Percentiles rank a stretch among this genome's conserved stretches.
Evolutionary conservation across 148 eudicot species (phyloP).

Genomic region (Diospyros lotus): DNA sequence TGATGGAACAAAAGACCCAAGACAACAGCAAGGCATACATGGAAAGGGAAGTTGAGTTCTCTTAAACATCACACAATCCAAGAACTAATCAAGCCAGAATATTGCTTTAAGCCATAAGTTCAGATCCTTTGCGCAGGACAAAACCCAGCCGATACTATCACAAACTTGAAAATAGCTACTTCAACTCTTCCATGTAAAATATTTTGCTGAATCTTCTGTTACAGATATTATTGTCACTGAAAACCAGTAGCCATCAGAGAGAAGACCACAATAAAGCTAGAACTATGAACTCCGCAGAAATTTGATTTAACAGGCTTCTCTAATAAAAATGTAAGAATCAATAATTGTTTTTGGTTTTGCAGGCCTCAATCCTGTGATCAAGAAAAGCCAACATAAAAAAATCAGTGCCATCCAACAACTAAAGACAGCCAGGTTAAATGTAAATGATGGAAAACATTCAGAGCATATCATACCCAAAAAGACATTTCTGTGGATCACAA

Average conservation of each 20-base stretch:
- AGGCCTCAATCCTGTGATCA: slow-evolving; percentile 44
- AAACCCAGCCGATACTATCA: slow-evolving; percentile 21
- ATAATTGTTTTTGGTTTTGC: slow-evolving; percentile 30
- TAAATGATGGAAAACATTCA: not conserved
- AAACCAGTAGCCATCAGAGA: slow-evolving; percentile 39
- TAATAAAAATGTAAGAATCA: slow-evolving; percentile 36
- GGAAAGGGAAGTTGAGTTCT: slow-evolving; percentile 22
- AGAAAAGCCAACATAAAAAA: not conserved
- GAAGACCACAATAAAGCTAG: slow-evolving; percentile 16
- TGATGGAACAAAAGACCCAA: slow-evolving; percentile 22
- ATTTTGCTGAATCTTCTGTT: slow-evolving; percentile 20
- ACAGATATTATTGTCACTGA: slow-evolving; percentile 20
- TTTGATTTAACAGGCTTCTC: slow-evolving; percentile 33
- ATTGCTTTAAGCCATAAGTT: not conserved
- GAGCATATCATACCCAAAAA: too few species aligned
- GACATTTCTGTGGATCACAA: too few species aligned
- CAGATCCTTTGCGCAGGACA: slow-evolving; percentile 14
- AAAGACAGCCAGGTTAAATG: not conserved
- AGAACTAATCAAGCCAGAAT: slow-evolving; percentile 12
- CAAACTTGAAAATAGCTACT: slow-evolving; percentile 27
- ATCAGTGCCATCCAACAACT: not conserved
- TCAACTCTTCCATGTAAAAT: not conserved
- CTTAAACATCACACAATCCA: slow-evolving; percentile 44
- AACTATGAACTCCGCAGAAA: slow-evolving; percentile 23
- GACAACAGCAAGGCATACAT: slow-evolving; percentile 24